Percentiles rank a stretch among this genome's conserved stretches.
Evolutionary conservation across 805 yeast species (phyloP).

Genomic region (Ogataea philodendri): DNA sequence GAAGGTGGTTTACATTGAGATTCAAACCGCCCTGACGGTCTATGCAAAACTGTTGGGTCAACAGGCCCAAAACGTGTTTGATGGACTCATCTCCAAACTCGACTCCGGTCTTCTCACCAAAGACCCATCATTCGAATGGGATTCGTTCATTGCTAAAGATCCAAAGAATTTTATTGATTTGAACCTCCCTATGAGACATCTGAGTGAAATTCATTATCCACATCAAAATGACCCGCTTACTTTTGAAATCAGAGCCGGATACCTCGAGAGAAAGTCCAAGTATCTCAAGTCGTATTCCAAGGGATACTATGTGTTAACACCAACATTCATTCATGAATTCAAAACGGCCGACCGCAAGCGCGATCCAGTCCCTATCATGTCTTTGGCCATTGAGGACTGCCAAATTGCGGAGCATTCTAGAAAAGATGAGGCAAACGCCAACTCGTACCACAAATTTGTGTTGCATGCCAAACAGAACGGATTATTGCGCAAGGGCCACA

Average conservation of each 20-base stretch:
- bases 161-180: slow-evolving; percentile 62
- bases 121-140: slow-evolving; percentile 86
- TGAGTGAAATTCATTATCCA: slow-evolving; percentile 61
- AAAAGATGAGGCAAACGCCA: slow-evolving; percentile 56
- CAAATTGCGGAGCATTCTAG: slow-evolving; percentile 79
- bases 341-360: slow-evolving; percentile 77
- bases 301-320: slow-evolving; percentile 89
- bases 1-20: slow-evolving; percentile 79
- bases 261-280: slow-evolving; percentile 85
- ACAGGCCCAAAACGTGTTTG: slow-evolving; percentile 70
- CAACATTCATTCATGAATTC: slow-evolving; percentile 86
- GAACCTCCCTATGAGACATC: slow-evolving; percentile 56
- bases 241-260: slow-evolving; percentile 69
- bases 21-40: slow-evolving; percentile 75
- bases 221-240: slow-evolving; percentile 70
- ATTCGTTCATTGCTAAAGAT: slow-evolving; percentile 72
- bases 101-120: slow-evolving; percentile 70
- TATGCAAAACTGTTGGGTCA: slow-evolving; percentile 70
- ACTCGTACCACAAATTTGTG: slow-evolving; percentile 70
- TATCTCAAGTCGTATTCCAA: slow-evolving; percentile 85
- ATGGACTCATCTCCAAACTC: slow-evolving; percentile 61
- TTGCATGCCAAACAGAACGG: slow-evolving; percentile 74
- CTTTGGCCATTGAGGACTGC: slow-evolving; percentile 75
- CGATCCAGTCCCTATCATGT: slow-evolving; percentile 81
- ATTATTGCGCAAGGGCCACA: slow-evolving; percentile 75